Percentiles rank a stretch among this genome's conserved stretches.
These are phyloP conservation scores for Paramyrothecium roridum DNA, from an alignment of 2,329 filamentous ascomycete species.

Conservation along the genomic window DNA sequence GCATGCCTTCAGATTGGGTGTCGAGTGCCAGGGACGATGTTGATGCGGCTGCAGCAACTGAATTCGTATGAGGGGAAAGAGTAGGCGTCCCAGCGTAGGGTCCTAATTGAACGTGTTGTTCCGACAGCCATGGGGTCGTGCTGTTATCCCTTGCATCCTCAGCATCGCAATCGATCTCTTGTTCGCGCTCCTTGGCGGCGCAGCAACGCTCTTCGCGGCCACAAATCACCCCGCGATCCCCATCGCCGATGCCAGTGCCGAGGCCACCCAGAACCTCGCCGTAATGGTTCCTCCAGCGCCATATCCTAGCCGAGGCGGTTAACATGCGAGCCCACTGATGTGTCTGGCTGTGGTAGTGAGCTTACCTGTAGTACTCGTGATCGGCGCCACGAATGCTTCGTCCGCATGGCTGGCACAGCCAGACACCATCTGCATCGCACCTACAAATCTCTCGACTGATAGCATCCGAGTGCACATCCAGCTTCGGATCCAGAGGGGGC, in stretches of 20 bases:
- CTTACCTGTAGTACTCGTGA: conserved; percentile 54
- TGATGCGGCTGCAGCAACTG: conserved; percentile 13
- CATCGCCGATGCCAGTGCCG: conserved; percentile 84
- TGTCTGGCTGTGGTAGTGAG: not conserved
- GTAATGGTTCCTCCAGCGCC: conserved; percentile 88
- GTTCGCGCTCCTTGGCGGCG: conserved; percentile 72
- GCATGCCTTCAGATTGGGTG: conserved; percentile 9
- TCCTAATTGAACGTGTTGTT: conserved; percentile 11
- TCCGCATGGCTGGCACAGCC: conserved; percentile 84
- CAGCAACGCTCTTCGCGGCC: conserved; percentile 75
- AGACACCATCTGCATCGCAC: conserved; percentile 59
- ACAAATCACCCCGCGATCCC: conserved; percentile 83
- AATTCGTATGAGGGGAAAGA: conserved; percentile 8
- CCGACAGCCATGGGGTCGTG: conserved; percentile 12
- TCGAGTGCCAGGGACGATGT: conserved; percentile 20
- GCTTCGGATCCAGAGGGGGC: conserved; percentile 38
- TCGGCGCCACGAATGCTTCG: conserved; percentile 62
- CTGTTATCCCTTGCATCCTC: conserved; percentile 59
- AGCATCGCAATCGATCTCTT: conserved; percentile 84
- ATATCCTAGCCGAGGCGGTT: conserved; percentile 50
- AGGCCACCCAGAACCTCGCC: conserved; percentile 75
- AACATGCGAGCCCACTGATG: not conserved
- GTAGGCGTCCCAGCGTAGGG: conserved; percentile 10
- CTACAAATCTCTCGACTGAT: conserved; percentile 55
- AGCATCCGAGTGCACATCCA: conserved; percentile 48